Base-by-base conservation (phyloP, 2,329 filamentous ascomycete genomes). In the Fusarium sacchari region DNA sequence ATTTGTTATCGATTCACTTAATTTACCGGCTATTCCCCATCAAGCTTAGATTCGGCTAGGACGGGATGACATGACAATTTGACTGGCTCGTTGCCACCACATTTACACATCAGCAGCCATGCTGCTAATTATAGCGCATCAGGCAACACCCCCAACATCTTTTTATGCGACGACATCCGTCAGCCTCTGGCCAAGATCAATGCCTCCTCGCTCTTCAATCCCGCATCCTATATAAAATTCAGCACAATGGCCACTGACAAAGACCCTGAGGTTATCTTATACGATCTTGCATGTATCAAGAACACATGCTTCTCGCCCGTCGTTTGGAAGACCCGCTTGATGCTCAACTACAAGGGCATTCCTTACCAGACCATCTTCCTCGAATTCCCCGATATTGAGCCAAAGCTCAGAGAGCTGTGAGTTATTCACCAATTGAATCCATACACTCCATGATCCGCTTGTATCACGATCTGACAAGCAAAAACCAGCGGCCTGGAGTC, bases 291-390 rank as follows among this genome's bases (percentile, higher is more conserved):
- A 13, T 71, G 67, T 7, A 50, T 39, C 36, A 71, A 71, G 30
- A 46, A 56, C 2, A 24, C 11, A 3, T 67, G 67, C 42, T 70
- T 71, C 30, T 71, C 67, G 0, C 67, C 67, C 0, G 67, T 32
- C 1, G 67, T 70, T 9, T 71, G 67, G 67, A 66, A 60, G 11
- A 60, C 46, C 5, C 55, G 67, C 0, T 18, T 71, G 12, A 71
- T 71, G 53, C 60, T 71, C 18, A 71, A 71, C 37, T 71, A 66
- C 39, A 71, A 67, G 12, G 20, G 11, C 5, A n/a, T 71, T 13
- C 24, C 60, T 1, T 71, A 71, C 24, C 26, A 12, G 3, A 66
- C 67, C 1, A 22, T 70, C 3, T 70, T 70, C 10, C 24, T 70
- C 7, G 67, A 70, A 5, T 57, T 70, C 28, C 66, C 66, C 1